A percentile compares a stretch with the other conserved stretches of the same genome.
phyloP scores from a whole-genome alignment of 2,329 filamentous ascomycete genomes.

The Colletotrichum sp. region DNA sequence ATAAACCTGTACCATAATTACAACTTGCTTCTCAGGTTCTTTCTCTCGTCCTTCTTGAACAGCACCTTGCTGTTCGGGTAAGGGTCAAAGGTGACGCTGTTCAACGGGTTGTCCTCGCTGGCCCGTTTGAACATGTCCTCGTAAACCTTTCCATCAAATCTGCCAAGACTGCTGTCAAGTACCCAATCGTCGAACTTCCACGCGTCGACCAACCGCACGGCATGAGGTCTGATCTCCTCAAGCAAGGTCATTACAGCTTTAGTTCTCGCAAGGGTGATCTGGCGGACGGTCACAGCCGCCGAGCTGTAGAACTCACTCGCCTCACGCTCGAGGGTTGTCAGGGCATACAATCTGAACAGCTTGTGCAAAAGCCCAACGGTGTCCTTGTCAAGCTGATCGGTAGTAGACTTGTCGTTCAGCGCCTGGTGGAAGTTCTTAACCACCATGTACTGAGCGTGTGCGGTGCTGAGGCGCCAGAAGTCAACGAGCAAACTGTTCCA shows the following conservation, averaged over 20 bases:
- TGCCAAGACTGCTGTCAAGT: constrained; percentile 72
- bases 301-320: constrained; percentile 76
- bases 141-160: constrained; percentile 77
- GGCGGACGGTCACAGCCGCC: constrained; percentile 71
- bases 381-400: constrained; percentile 58
- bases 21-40: constrained; percentile 51
- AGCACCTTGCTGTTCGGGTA: constrained; percentile 68
- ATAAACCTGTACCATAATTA: constrained; percentile 28
- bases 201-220: constrained; percentile 72
- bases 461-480: constrained; percentile 78
- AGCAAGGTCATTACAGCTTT: constrained; percentile 83
- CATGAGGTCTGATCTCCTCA: constrained; percentile 75
- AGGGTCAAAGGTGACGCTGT: constrained; percentile 73
- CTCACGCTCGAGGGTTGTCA: constrained; percentile 68
- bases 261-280: constrained; percentile 73
- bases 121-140: constrained; percentile 78
- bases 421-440: constrained; percentile 73
- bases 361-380: constrained; percentile 67
- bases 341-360: constrained; percentile 83
- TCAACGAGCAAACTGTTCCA: constrained; percentile 82
- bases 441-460: constrained; percentile 78
- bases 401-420: constrained; percentile 48
- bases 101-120: constrained; percentile 75
- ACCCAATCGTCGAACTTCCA: constrained; percentile 84
- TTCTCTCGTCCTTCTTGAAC: constrained; percentile 63